Conservation (phyloP, 2,329 filamentous ascomycete genomes). For the Westerdykella ornata region DNA sequence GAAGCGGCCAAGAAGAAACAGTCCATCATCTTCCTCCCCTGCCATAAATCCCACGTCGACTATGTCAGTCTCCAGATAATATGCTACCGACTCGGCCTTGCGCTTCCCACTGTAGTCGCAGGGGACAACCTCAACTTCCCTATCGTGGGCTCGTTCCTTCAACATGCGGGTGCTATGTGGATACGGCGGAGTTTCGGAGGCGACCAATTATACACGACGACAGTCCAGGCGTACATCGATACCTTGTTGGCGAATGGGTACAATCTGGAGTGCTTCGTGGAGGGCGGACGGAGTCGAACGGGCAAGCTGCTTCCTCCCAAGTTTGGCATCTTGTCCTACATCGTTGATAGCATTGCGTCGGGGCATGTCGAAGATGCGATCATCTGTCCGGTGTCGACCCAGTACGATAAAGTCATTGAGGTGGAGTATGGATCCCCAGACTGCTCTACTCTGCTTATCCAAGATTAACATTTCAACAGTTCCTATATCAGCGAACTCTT, state of each 20-base stretch:
- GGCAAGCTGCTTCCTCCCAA: slow-evolving; percentile 92
- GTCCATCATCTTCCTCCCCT: slow-evolving; percentile 91
- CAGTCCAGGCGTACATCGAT: slow-evolving; percentile 97
- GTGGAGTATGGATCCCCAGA: slow-evolving; percentile 45
- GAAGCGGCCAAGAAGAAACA: slow-evolving; percentile 80
- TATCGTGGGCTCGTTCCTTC: slow-evolving; percentile 78
- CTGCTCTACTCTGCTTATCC: neutral
- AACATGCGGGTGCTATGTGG: slow-evolving; percentile 95
- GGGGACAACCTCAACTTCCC: slow-evolving; percentile 97
- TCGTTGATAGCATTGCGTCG: slow-evolving; percentile 82
- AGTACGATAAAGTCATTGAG: slow-evolving; percentile 98
- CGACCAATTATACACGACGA: slow-evolving; percentile 78
- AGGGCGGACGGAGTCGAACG: slow-evolving; percentile 85
- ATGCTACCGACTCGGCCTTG: slow-evolving; percentile 86
- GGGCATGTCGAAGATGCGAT: slow-evolving; percentile 84
- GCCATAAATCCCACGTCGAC: slow-evolving; percentile 90
- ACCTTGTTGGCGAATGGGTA: slow-evolving; percentile 82
- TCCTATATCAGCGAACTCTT: slow-evolving; percentile 93
- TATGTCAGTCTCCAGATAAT: slow-evolving; percentile 94
- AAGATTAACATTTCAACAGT: slow-evolving; percentile 26
- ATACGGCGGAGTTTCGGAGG: slow-evolving; percentile 89
- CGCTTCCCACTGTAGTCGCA: slow-evolving; percentile 83
- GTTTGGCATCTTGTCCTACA: slow-evolving; percentile 88
- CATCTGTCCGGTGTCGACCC: slow-evolving; percentile 91
- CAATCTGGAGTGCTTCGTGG: slow-evolving; percentile 98